Percentiles rank a stretch among this genome's conserved stretches.
These are phyloP conservation scores for Aureobasidium sp. DNA, from an alignment of 2,329 filamentous ascomycete species.

Conservation along the genomic window DNA sequence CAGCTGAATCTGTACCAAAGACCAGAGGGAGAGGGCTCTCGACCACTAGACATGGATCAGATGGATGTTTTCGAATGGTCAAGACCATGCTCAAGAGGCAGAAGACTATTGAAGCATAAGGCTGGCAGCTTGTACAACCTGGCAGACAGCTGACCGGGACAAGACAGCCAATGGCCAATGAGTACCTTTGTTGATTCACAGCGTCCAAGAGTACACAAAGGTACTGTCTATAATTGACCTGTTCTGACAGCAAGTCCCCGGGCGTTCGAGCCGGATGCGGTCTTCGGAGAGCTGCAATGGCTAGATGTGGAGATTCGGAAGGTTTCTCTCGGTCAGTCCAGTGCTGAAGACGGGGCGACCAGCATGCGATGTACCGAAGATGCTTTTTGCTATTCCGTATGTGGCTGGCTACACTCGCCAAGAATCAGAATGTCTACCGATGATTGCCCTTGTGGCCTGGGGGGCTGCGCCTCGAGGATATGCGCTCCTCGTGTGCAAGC, in stretches of 20 bases:
- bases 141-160: not conserved
- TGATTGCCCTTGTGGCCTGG: too few species aligned
- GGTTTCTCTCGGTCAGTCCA: not conserved
- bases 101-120: conserved; percentile 9
- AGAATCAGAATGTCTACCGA: not conserved
- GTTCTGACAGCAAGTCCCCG: not conserved
- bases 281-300: not conserved
- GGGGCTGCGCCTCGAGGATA: too few species aligned
- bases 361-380: not conserved
- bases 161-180: not conserved
- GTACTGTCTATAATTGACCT: not conserved
- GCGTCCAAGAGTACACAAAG: not conserved
- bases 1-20: not conserved
- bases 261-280: not conserved
- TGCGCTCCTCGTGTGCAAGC: too few species aligned
- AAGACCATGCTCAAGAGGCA: not conserved
- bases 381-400: not conserved
- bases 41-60: not conserved
- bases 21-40: not conserved
- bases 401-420: conserved; percentile 7
- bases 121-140: not conserved
- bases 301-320: not conserved
- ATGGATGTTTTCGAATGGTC: not conserved
- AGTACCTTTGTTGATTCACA: not conserved
- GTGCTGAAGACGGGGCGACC: not conserved